Evolutionary conservation across 768 basidiomycete genomes (phyloP), one percentile per base, ranked within the genome.

Genomic region (Mycena kentingensis): DNA sequence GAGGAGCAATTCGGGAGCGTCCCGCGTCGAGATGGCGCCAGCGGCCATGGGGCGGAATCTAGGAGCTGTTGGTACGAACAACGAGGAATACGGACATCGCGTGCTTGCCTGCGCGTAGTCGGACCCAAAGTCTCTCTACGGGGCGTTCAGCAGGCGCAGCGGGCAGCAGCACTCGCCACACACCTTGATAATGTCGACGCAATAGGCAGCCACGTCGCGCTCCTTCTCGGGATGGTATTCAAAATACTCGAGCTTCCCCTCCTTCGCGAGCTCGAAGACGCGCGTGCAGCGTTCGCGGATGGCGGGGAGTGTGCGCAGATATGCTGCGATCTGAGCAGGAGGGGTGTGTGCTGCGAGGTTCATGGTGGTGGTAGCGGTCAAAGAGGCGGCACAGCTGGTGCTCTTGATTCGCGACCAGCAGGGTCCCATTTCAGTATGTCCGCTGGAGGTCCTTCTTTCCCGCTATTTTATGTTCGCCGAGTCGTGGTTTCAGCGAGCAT

Each of bases 11-110:
- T 37, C 91, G 87, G 24, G 79, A 72, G 2, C 73, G 65, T 3
- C 85, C 85, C 3, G 84, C 77, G 62, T 93, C 89, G 27, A 95
- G 82, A 65, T 95, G 93, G 27, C 90, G 74, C 94, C 94, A 96
- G 21, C 93, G 82, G 13, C 93, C 88, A 62, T 94, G 92, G 13
- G 91, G 89, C 4, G 85, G 84, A 32, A 93, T 93, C 91, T 93
- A 50, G 13, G 12, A 34, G 16, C n/a, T n/a, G 26, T 31, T 26
- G 16, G n/a, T 49, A 41, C 18, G 26, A 43, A 32, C 41, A 12
- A 19, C 7, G 13, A 19, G 11, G 22, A 42, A 42, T 11, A 6
- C 21, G 8, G 41, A 19, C 6, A 16, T 5, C n/a, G 39, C 1
- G 6, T 18, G 29, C 85, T 60, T 68, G 85, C 91, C 39, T 77